Conservation (phyloP, 495 filamentous ascomycete genomes). For the Xylaria intraflava region DNA sequence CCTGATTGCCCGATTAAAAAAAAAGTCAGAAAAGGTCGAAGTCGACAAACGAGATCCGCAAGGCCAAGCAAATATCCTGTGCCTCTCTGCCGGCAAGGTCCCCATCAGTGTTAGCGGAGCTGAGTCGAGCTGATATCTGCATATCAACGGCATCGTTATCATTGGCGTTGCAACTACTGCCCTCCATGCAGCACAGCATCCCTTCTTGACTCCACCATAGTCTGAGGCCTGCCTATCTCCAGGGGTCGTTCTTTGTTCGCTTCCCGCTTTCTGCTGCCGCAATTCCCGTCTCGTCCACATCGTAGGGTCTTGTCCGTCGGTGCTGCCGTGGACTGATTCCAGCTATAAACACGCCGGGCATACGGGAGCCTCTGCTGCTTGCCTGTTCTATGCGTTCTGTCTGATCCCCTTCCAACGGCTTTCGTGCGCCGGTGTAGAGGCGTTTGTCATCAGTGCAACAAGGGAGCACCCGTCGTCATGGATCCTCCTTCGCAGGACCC, state of each 20-base stretch:
- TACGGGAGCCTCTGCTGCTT: neutral
- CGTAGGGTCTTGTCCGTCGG: neutral
- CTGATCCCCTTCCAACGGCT: neutral
- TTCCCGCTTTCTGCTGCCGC: neutral
- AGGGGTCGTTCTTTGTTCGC: neutral
- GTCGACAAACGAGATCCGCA: too few species aligned
- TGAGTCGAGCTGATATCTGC: neutral
- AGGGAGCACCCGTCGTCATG: constrained; percentile 25
- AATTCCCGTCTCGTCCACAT: neutral
- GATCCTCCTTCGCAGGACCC: constrained; percentile 34
- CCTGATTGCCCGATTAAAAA: too few species aligned
- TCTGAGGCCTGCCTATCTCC: neutral
- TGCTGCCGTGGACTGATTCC: neutral
- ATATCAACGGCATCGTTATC: neutral
- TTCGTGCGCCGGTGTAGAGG: neutral
- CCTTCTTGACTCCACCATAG: neutral
- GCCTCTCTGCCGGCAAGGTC: too few species aligned
- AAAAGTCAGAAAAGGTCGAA: too few species aligned
- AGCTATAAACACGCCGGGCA: neutral
- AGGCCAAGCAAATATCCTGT: too few species aligned
- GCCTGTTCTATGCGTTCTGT: constrained; percentile 1
- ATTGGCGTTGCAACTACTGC: neutral
- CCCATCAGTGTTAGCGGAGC: neutral
- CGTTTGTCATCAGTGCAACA: neutral
- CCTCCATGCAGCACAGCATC: neutral